These are phyloP conservation scores for Mariannaea sp. DNA, from an alignment of 2,329 filamentous ascomycete genomes.

Conservation along the genomic window DNA sequence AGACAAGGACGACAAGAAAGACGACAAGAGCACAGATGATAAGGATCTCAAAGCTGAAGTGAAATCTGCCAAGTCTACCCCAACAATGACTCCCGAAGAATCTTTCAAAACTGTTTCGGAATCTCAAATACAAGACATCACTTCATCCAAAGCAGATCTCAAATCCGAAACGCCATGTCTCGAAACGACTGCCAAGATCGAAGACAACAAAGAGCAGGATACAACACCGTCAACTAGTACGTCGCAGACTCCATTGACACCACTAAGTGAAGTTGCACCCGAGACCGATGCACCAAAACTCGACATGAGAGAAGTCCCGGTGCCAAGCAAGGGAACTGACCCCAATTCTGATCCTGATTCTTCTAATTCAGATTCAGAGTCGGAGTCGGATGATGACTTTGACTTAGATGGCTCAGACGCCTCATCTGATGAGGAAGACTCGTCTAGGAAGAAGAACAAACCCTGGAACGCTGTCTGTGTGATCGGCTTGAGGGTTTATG, in stretches of 20 bases:
- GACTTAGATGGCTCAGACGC: conserved; percentile 35
- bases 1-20: conserved; percentile 13
- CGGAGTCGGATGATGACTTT: conserved; percentile 26
- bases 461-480: conserved; percentile 52
- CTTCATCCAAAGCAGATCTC: neutral
- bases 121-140: conserved; percentile 6
- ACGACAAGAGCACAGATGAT: conserved; percentile 12
- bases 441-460: conserved; percentile 25
- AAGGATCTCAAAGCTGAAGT: conserved; percentile 15
- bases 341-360: conserved; percentile 20
- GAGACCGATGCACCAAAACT: conserved; percentile 19
- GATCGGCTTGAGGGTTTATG: conserved; percentile 47
- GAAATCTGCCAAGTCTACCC: conserved; percentile 20
- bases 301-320: conserved; percentile 22
- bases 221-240: neutral
- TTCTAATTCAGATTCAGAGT: conserved; percentile 31
- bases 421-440: conserved; percentile 10
- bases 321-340: conserved; percentile 8
- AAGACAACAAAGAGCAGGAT: conserved; percentile 18
- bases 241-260: conserved; percentile 3
- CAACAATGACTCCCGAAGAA: conserved; percentile 31
- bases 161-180: conserved; percentile 13
- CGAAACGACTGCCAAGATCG: conserved; percentile 12
- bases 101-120: conserved; percentile 28
- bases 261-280: conserved; percentile 4